A percentile compares a stretch with the other conserved stretches of the same genome.
Evolutionary conservation across 805 yeast species (phyloP).

Genomic region (Saturnispora galanensis): DNA sequence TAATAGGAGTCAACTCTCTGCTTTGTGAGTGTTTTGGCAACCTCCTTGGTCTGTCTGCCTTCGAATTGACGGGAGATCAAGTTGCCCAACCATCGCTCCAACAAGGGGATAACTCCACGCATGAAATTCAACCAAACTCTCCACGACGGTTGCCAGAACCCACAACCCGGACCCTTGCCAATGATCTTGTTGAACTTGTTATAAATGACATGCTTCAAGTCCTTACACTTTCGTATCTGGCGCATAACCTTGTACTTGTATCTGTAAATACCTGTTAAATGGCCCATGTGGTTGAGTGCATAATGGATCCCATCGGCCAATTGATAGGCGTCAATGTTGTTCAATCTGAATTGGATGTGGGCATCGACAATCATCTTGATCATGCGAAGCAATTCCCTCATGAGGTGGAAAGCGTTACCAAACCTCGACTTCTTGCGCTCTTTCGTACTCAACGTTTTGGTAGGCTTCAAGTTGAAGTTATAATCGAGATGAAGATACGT

Average conservation of each 20-base stretch:
- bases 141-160: constrained; percentile 99
- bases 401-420: constrained; percentile 91
- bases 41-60: constrained; percentile 86
- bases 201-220: constrained; percentile 85
- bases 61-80: constrained; percentile 87
- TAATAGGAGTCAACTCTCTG: constrained; percentile 93
- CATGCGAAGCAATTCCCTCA: constrained; percentile 81
- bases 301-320: constrained; percentile 92
- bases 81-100: constrained; percentile 94
- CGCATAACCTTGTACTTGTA: constrained; percentile 98
- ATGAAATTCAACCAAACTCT: constrained; percentile 88
- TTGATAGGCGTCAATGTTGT: constrained; percentile 87
- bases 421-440: constrained; percentile 93
- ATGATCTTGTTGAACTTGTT: constrained; percentile 73
- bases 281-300: constrained; percentile 87
- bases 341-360: constrained; percentile 83
- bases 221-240: constrained; percentile 93
- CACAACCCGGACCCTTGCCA: constrained; percentile 98
- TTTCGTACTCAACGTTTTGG: constrained; percentile 90
- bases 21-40: constrained; percentile 88
- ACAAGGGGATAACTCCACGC: constrained; percentile 82
- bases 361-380: constrained; percentile 84
- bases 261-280: constrained; percentile 90
- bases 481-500: constrained; percentile 91
- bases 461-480: constrained; percentile 92